Percentiles rank a stretch among this genome's conserved stretches.
These are phyloP conservation scores for Pichiaceae sp. DNA, from an alignment of 1,139 yeast species.

Conservation along the genomic window DNA sequence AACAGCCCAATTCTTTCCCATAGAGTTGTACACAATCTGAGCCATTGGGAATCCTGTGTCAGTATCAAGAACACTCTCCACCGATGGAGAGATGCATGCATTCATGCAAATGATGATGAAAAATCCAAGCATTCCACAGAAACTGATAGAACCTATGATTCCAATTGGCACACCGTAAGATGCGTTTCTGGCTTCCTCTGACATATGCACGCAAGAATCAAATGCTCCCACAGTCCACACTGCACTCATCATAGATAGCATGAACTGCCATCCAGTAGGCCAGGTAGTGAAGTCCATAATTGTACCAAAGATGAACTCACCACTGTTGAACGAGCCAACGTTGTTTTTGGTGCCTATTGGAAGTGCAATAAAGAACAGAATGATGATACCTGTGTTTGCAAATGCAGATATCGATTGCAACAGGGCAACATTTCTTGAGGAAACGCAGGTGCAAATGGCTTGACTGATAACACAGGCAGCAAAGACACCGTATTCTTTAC, in stretches of 20 bases:
- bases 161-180: slow-evolving; percentile 59
- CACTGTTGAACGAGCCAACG: slow-evolving; percentile 27
- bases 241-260: slow-evolving; percentile 50
- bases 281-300: slow-evolving; percentile 47
- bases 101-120: slow-evolving; percentile 44
- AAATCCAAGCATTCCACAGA: slow-evolving; percentile 56
- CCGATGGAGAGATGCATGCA: slow-evolving; percentile 49
- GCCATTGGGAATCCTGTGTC: slow-evolving; percentile 51
- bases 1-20: slow-evolving; percentile 64
- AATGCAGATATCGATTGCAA: slow-evolving; percentile 54
- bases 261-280: slow-evolving; percentile 56
- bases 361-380: slow-evolving; percentile 56
- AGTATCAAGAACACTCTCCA: slow-evolving; percentile 33
- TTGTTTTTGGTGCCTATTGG: slow-evolving; percentile 41
- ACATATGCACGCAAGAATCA: slow-evolving; percentile 64
- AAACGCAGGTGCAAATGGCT: slow-evolving; percentile 36
- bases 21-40: slow-evolving; percentile 51
- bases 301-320: slow-evolving; percentile 46
- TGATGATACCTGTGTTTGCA: slow-evolving; percentile 45
- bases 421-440: slow-evolving; percentile 45
- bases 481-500: slow-evolving; percentile 46
- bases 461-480: slow-evolving; percentile 42
- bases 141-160: slow-evolving; percentile 45
- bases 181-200: slow-evolving; percentile 63
- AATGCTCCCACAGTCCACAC: slow-evolving; percentile 61